Conservation (phyloP, 768 basidiomycete species). For the Lactarius hengduanensis region DNA sequence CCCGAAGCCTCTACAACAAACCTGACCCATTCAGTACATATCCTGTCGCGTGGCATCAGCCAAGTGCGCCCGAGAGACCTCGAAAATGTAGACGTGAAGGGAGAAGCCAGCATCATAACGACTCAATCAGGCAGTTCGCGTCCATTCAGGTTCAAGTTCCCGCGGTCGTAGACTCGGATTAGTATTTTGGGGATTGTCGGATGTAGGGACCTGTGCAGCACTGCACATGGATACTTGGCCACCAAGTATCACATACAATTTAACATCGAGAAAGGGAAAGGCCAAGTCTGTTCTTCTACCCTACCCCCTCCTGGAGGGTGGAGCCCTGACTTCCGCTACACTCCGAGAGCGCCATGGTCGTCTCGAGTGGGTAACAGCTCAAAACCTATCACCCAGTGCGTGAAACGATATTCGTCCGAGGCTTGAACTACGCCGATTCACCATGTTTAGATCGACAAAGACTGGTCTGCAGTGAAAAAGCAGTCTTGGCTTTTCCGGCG, state of each 20-base stretch:
- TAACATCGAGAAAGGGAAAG: neutral
- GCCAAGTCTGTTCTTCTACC: constrained; percentile 33
- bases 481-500: constrained; percentile 54
- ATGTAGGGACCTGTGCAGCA: no score
- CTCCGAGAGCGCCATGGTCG: constrained; percentile 45
- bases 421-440: constrained; percentile 17
- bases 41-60: no score
- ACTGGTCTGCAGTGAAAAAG: constrained; percentile 36
- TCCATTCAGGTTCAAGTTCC: no score
- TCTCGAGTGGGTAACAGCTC: constrained; percentile 54
- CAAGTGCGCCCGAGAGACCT: no score
- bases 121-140: no score
- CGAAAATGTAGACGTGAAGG: no score
- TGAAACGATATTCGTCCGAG: neutral
- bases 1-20: no score
- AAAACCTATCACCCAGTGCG: constrained; percentile 28
- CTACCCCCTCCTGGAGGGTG: constrained; percentile 49
- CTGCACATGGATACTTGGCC: constrained; percentile 28
- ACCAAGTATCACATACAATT: neutral
- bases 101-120: no score
- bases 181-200: no score
- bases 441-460: constrained; percentile 33
- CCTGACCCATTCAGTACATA: no score
- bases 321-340: constrained; percentile 52
- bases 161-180: no score